These are phyloP conservation scores for Marchantia polymorpha DNA, from an alignment of 225 moss, liverwort and hornwort species.

Conservation along the genomic window DNA sequence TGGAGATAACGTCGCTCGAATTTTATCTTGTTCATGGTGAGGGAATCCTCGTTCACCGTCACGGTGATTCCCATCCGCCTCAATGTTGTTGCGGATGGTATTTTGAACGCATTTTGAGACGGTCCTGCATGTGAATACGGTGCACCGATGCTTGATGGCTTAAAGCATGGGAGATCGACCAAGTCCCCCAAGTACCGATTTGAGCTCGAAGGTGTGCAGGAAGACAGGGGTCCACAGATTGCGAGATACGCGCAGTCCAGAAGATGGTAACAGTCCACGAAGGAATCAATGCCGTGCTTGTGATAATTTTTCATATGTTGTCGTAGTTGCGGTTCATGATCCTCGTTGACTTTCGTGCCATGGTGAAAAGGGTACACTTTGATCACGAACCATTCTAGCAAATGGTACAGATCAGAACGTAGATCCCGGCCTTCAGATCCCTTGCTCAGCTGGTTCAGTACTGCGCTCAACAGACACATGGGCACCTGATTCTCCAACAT, in stretches of 20 bases:
- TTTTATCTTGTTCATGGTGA: neutral
- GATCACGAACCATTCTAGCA: slow-evolving; percentile 12
- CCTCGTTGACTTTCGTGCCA: neutral
- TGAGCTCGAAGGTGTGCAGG: neutral
- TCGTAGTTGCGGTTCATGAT: neutral
- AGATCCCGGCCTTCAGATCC: neutral
- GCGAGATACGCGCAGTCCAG: neutral
- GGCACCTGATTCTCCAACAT: neutral
- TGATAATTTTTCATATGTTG: neutral
- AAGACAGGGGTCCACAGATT: neutral
- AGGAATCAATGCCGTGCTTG: neutral
- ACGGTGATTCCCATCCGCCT: slow-evolving; percentile 5
- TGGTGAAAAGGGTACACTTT: slow-evolving; percentile 6
- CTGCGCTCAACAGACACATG: neutral
- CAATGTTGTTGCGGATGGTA: slow-evolving; percentile 12
- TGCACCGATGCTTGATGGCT: neutral
- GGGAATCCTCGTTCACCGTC: slow-evolving; percentile 10
- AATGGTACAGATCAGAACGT: neutral
- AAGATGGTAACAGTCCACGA: neutral
- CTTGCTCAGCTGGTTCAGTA: neutral
- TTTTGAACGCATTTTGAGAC: neutral
- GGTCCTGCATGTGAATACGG: too few relatives aligned
- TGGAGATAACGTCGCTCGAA: neutral
- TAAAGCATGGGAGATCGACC: slow-evolving; percentile 4
- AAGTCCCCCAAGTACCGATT: too few relatives aligned